phyloP scores from a whole-genome alignment of 2,329 filamentous ascomycete species.

The Bertia moriformis region DNA sequence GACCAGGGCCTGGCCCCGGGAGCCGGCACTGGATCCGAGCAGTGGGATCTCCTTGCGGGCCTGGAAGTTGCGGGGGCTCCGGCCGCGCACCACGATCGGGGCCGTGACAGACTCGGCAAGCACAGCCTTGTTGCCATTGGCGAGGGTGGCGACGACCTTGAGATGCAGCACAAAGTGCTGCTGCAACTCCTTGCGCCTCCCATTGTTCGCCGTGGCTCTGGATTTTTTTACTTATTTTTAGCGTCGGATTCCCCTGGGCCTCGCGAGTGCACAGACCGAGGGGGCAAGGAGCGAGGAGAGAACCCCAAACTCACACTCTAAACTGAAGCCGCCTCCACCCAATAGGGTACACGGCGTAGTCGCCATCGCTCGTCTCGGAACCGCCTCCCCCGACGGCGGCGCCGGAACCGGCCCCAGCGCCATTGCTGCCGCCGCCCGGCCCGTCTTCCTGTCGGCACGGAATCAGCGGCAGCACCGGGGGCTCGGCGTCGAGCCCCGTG shows the following conservation, averaged over 20 bases:
- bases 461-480: constrained; percentile 63
- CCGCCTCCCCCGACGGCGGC: too few species aligned
- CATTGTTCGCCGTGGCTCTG: constrained; percentile 89
- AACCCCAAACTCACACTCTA: constrained; percentile 42
- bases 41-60: constrained; percentile 84
- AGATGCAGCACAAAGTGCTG: constrained; percentile 88
- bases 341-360: constrained; percentile 81
- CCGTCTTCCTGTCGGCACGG: constrained; percentile 46
- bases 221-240: too few species aligned
- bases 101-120: constrained; percentile 75
- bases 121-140: constrained; percentile 68
- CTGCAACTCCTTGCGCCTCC: constrained; percentile 82
- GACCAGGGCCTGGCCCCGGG: constrained; percentile 62
- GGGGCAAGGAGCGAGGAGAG: neutral
- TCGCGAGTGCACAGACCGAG: constrained; percentile 2
- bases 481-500: constrained; percentile 66
- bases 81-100: constrained; percentile 82
- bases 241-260: neutral
- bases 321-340: constrained; percentile 91
- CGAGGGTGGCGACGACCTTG: constrained; percentile 70
- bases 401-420: too few species aligned
- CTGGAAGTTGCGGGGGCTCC: constrained; percentile 89
- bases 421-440: too few species aligned
- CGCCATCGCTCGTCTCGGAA: constrained; percentile 60
- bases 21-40: constrained; percentile 60